Percentiles rank a stretch among this genome's conserved stretches.
These are phyloP conservation scores for Starmerella stellata DNA, from an alignment of 805 yeast genomes.

Conservation along the genomic window DNA sequence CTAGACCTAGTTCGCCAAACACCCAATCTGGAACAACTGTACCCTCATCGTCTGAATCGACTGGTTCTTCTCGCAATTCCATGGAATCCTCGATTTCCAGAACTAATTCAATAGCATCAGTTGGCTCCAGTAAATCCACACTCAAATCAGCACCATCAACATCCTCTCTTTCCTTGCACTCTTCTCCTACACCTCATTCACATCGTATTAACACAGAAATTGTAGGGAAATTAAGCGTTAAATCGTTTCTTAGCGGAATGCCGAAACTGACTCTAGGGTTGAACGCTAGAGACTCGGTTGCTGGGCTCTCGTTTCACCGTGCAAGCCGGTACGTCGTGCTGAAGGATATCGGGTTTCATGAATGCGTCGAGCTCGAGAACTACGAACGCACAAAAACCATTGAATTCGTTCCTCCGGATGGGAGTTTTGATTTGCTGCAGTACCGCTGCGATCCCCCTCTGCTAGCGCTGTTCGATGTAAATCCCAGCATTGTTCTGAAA, in stretches of 20 bases:
- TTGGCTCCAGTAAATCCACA: no score
- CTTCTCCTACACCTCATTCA: no score
- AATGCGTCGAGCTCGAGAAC: constrained; percentile 61
- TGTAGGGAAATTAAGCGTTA: constrained; percentile 53
- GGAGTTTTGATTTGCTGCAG: constrained; percentile 50
- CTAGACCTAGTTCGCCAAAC: background rate
- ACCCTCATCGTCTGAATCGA: background rate
- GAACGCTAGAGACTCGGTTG: constrained; percentile 26
- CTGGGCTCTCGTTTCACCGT: constrained; percentile 14
- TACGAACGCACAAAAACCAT: constrained; percentile 42
- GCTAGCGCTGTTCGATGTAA: constrained; percentile 27
- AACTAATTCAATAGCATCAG: no score
- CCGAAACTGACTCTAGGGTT: constrained; percentile 63
- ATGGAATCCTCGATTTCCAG: no score
- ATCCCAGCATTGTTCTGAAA: constrained; percentile 31
- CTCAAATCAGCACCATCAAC: background rate
- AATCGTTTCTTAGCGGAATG: constrained; percentile 76
- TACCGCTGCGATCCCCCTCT: constrained; percentile 31
- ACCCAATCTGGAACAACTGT: background rate
- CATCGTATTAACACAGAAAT: constrained; percentile 44
- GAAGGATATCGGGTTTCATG: constrained; percentile 66
- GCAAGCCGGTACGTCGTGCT: constrained; percentile 24
- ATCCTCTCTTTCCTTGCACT: constrained; percentile 27
- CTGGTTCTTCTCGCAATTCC: no score
- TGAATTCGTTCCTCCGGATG: constrained; percentile 80